Percentiles rank a stretch among this genome's conserved stretches.
Conservation (phyloP, 768 basidiomycete genomes). For the Hysterangium stoloniferum region DNA sequence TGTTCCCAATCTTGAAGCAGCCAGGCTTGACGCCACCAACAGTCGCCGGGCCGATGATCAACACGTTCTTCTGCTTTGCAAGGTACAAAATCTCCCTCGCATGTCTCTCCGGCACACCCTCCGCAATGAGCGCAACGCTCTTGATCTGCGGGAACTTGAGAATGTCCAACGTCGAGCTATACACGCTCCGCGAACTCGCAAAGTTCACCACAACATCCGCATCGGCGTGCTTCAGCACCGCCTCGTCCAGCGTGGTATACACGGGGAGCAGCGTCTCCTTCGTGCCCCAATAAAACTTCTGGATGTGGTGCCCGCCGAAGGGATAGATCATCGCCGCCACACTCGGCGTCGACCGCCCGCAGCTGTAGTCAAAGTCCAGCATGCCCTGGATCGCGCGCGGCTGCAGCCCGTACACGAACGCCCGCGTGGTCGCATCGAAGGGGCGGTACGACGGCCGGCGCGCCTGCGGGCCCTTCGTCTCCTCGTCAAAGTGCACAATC, state of each 20-base stretch:
- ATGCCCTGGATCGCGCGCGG: constrained; percentile 98
- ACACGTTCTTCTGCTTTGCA: constrained; percentile 76
- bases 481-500: constrained; percentile 78
- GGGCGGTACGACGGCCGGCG: constrained; percentile 78
- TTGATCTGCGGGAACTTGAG: constrained; percentile 62
- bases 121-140: constrained; percentile 89
- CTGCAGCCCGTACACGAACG: constrained; percentile 97
- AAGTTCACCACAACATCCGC: constrained; percentile 99
- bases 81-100: constrained; percentile 92
- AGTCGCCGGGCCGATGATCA: constrained; percentile 95
- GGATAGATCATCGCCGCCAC: constrained; percentile 99
- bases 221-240: constrained; percentile 89
- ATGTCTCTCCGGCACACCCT: constrained; percentile 97
- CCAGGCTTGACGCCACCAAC: constrained; percentile 99
- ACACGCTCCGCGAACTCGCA: constrained; percentile 88
- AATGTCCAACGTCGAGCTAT: constrained; percentile 90
- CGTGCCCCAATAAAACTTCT: constrained; percentile 99
- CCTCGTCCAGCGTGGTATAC: constrained; percentile 87
- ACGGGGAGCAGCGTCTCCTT: constrained; percentile 98
- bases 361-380: constrained; percentile 99
- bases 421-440: constrained; percentile 89
- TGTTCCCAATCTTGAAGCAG: constrained; percentile 99
- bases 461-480: constrained; percentile 29
- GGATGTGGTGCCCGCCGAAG: constrained; percentile 99
- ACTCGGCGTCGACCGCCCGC: constrained; percentile 82